Evolutionary conservation across 2,329 filamentous ascomycete species (phyloP).

Genomic region (Cladosporium phlei): DNA sequence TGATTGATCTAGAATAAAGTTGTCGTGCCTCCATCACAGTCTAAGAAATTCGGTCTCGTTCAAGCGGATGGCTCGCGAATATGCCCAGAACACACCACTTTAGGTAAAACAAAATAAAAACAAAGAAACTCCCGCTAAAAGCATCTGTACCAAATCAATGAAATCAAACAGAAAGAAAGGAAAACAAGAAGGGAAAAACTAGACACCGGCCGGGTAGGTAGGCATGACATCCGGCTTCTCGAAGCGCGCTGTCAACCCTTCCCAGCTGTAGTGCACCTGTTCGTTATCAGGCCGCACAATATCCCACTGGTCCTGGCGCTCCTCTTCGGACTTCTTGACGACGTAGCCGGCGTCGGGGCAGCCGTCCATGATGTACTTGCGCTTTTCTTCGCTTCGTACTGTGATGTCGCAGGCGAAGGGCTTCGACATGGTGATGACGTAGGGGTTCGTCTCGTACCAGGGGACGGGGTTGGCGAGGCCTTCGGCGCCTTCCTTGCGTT

Average conservation of each 20-base stretch:
- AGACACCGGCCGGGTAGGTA: slow-evolving; percentile 12
- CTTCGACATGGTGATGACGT: slow-evolving; percentile 33
- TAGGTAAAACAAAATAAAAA: too few species aligned
- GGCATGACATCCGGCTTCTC: slow-evolving; percentile 12
- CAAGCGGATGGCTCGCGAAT: too few species aligned
- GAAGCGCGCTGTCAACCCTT: slow-evolving; percentile 12
- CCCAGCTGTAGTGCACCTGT: slow-evolving; percentile 11
- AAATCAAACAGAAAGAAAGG: too few species aligned
- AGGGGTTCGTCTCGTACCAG: slow-evolving; percentile 32
- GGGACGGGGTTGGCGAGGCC: slow-evolving; percentile 25
- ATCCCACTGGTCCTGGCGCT: slow-evolving; percentile 14
- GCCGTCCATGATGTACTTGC: slow-evolving; percentile 26
- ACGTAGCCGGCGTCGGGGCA: slow-evolving; percentile 23
- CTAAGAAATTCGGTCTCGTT: not conserved
- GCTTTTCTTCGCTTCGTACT: slow-evolving; percentile 29
- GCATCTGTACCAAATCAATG: slow-evolving; percentile 1
- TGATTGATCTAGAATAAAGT: not conserved
- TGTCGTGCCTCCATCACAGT: not conserved
- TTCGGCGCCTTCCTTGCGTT: slow-evolving; percentile 21
- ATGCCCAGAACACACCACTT: too few species aligned
- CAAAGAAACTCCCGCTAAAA: slow-evolving; percentile 4
- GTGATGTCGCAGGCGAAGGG: slow-evolving; percentile 29
- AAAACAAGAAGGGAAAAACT: not conserved
- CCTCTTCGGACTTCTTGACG: slow-evolving; percentile 21
- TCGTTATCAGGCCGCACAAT: slow-evolving; percentile 13